Base-by-base conservation (phyloP, 768 basidiomycete genomes). In the Punctularia strigosozonata region DNA sequence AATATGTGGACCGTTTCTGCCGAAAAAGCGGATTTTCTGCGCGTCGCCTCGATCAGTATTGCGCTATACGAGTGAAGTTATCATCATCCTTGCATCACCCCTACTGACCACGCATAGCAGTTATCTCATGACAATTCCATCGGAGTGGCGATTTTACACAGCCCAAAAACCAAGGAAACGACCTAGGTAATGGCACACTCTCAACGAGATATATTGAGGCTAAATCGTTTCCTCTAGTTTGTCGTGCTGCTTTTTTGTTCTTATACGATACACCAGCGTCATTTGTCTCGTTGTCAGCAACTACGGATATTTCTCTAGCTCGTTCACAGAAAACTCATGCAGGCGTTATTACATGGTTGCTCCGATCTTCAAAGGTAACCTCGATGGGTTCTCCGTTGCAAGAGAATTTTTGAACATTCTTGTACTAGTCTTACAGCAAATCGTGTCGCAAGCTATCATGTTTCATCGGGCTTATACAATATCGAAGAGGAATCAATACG, bases 401-500 rank as follows among this genome's bases (percentile, higher is more conserved):
- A 4, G 13, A 31, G 7, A 35, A 4, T 13, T 15, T 6, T 19
- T 38, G 51, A 15, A 46, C n/a, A n/a, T n/a, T n/a, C n/a, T n/a
- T n/a, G n/a, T 28, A 38, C 10, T 41, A 82, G 80, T 75, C 3
- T 14, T 78, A 4, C 80, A 82, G 54, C 59, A 62, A 1, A 74
- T 75, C 69, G 59, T 77, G 31, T 80, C 79, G 4, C 79, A 83
- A 49, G 58, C 66, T 5, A 80, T 83, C 39, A 50, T 83, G 30
- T n/a, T n/a, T n/a, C n/a, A n/a, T n/a, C n/a, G n/a, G n/a, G n/a
- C n/a, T n/a, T n/a, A n/a, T n/a, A n/a, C n/a, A n/a, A n/a, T n/a
- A n/a, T n/a, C n/a, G n/a, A n/a, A n/a, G n/a, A n/a, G n/a, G n/a
- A n/a, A n/a, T n/a, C n/a, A n/a, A n/a, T n/a, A n/a, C n/a, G n/a